Evolutionary conservation across 441 rosid genomes (phyloP).

Genomic region (Gossypium gossypioides): DNA sequence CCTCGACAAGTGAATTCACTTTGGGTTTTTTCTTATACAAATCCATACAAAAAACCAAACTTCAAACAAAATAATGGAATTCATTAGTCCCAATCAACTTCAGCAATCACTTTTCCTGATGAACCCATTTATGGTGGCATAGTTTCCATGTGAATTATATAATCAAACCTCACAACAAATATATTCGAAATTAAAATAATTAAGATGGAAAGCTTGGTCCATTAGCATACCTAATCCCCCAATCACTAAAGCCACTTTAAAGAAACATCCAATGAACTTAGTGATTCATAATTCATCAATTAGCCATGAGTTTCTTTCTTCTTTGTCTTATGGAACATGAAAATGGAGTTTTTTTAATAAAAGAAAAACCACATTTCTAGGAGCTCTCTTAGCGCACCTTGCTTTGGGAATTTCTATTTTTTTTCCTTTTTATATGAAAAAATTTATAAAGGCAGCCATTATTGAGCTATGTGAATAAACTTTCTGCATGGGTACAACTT

Average conservation of each 20-base stretch:
- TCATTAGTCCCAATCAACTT: neutral
- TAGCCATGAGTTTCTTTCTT: neutral
- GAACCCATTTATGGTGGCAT: neutral
- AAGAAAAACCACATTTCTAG: neutral
- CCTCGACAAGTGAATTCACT: constrained; percentile 48
- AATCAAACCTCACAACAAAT: neutral
- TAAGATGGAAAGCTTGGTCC: neutral
- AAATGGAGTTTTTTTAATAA: neutral
- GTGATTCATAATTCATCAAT: neutral
- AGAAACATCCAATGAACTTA: neutral
- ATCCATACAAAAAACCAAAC: neutral
- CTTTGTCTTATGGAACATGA: neutral
- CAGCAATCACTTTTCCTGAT: neutral
- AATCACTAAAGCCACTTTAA: neutral
- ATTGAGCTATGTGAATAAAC: neutral
- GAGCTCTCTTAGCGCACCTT: neutral
- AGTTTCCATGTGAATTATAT: neutral
- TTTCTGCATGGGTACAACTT: neutral
- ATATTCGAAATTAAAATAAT: no score
- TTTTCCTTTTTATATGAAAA: neutral
- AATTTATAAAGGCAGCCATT: neutral
- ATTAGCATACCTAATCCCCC: constrained; percentile 2
- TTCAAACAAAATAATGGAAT: neutral
- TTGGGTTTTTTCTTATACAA: constrained; percentile 22
- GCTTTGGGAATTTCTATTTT: neutral